Evolutionary conservation across 2,329 filamentous ascomycete genomes (phyloP).

Genomic region (Botryosphaeria dothidea): DNA sequence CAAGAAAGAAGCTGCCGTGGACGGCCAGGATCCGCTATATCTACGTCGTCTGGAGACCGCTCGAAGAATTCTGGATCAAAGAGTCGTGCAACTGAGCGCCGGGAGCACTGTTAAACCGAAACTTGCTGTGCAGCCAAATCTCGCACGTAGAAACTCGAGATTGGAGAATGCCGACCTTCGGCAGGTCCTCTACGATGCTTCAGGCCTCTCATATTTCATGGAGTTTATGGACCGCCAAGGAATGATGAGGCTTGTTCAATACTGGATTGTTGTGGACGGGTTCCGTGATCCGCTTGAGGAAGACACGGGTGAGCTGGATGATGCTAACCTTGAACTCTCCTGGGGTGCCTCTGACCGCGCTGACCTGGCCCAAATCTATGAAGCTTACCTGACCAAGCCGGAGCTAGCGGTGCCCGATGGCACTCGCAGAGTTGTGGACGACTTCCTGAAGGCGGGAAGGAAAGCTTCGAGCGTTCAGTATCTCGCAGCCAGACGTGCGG

Average conservation of each 20-base stretch:
- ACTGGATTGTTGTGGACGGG: constrained; percentile 97
- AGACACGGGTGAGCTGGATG: constrained; percentile 70
- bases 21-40: constrained; percentile 82
- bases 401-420: constrained; percentile 76
- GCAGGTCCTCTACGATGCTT: constrained; percentile 85
- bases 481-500: constrained; percentile 74
- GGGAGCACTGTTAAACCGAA: constrained; percentile 54
- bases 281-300: constrained; percentile 93
- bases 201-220: constrained; percentile 97
- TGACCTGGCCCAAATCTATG: constrained; percentile 88
- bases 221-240: constrained; percentile 96
- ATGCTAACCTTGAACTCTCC: constrained; percentile 50
- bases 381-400: constrained; percentile 79
- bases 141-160: constrained; percentile 55
- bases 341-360: constrained; percentile 85
- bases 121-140: constrained; percentile 39
- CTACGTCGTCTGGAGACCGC: constrained; percentile 88
- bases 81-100: constrained; percentile 76
- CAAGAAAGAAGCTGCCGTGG: constrained; percentile 76
- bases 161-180: constrained; percentile 75
- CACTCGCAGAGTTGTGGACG: constrained; percentile 68
- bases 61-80: constrained; percentile 85
- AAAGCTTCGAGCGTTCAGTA: constrained; percentile 80
- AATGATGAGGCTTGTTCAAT: constrained; percentile 88
- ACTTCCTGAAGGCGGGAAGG: constrained; percentile 77